Base-by-base conservation (phyloP, 2,329 filamentous ascomycete genomes). In the Cordyceps cicadae region DNA sequence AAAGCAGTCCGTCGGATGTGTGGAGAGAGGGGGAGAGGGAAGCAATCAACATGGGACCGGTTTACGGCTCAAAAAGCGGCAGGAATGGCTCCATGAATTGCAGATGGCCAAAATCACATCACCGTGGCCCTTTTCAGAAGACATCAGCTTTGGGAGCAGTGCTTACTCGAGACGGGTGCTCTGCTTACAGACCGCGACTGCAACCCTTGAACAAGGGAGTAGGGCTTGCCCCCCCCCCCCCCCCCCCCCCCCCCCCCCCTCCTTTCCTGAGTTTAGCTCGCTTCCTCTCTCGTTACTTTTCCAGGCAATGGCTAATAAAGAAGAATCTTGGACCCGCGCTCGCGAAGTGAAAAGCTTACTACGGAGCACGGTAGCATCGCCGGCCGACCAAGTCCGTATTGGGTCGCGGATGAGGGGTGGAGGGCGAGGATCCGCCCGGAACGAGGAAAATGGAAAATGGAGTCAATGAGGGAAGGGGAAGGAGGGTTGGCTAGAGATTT, bases 351-450 rank as follows among this genome's bases (percentile, higher is more conserved):
- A 3, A 46, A 26, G 54, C 54, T 56, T 56, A 56, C 54, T 46
- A 48, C 54, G 54, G 54, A 56, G 52, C 52, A 45, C n/a, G 14
- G 52, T 54, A 29, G 52, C 52, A 54, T 54, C 37, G 51, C 19
- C 34, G 6, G 26, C 54, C 26, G 19, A 24, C 24, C 24, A 4
- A 8, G 1, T 6, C 21, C 12, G 55, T 58, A 14, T 56, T 56
- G 43, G 43, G 54, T 17, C 54, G 39, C 54, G 41, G 19, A 49
- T 54, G 24, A n/a, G 11, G 45, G 21, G 4, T 5, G 45, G 21
- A n/a, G 24, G 21, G 45, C 15, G 15, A 8, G 15, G 39, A 32
- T 45, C 52, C 39, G 37, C 52, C 12, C 21, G 6, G 50, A 14
- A n/a, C 29, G 15, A 15, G 39, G 17, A 55, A 48, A 56, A 37